Evolutionary conservation across 352 stramenopile species (phyloP).

Genomic region (Phytophthora ramorum): DNA sequence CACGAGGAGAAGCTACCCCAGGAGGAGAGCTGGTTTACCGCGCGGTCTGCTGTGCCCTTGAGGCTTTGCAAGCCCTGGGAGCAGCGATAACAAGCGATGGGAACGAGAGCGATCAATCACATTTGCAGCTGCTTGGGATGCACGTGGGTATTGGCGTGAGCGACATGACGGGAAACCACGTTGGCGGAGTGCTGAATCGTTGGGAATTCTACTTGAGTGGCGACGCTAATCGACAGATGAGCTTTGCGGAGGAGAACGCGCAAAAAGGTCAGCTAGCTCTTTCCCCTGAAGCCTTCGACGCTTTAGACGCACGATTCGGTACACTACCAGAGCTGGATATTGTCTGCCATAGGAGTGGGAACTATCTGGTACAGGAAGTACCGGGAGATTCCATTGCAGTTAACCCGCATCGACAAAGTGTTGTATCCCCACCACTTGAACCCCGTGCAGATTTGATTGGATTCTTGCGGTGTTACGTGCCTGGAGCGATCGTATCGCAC

Average conservation of each 20-base stretch:
- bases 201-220: conserved; percentile 91
- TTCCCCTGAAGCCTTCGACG: conserved; percentile 56
- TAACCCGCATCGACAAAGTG: not conserved
- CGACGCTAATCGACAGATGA: conserved; percentile 86
- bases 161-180: conserved; percentile 77
- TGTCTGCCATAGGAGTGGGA: conserved; percentile 45
- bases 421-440: conserved; percentile 8
- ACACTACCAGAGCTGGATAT: conserved; percentile 29
- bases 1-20: conserved; percentile 35
- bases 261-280: conserved; percentile 79
- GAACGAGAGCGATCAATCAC: conserved; percentile 16
- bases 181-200: conserved; percentile 80
- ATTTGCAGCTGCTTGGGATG: conserved; percentile 63
- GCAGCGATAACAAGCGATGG: conserved; percentile 9
- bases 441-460: conserved; percentile 54
- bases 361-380: conserved; percentile 51
- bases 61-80: conserved; percentile 58
- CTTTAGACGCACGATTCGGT: conserved; percentile 35
- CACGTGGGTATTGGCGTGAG: conserved; percentile 87
- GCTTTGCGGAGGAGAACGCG: conserved; percentile 69
- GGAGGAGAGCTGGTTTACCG: conserved; percentile 63
- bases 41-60: conserved; percentile 62
- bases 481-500: conserved; percentile 71
- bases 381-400: conserved; percentile 4
- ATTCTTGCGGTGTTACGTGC: conserved; percentile 71